phyloP scores from a whole-genome alignment of 164 flowering plant species.

The Paratinospora sagittata region DNA sequence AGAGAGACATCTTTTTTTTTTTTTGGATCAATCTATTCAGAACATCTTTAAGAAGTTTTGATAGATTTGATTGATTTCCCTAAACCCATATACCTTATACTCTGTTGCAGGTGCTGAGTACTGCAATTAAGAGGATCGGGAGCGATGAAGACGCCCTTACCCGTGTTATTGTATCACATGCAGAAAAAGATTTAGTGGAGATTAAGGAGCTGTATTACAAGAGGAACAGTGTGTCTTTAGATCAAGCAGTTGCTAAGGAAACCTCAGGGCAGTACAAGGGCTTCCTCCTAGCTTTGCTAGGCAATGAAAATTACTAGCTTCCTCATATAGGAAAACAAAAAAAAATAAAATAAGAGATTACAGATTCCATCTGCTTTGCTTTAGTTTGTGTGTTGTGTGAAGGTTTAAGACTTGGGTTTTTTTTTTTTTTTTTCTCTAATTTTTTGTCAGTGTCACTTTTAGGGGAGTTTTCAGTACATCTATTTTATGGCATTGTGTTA shows the following conservation, averaged over 20 bases:
- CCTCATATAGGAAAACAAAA: background rate
- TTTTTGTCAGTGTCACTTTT: background rate
- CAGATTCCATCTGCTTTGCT: background rate
- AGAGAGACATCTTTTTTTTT: background rate
- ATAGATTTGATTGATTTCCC: background rate
- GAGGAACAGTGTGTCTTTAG: slow-evolving; percentile 61
- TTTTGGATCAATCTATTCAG: background rate
- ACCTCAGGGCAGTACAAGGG: slow-evolving; percentile 76
- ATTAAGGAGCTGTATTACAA: slow-evolving; percentile 66
- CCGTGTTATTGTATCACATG: slow-evolving; percentile 61
- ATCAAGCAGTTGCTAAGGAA: slow-evolving; percentile 53
- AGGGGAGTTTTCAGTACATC: background rate
- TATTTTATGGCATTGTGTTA: background rate
- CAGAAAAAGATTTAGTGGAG: slow-evolving; percentile 65
- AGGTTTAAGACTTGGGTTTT: background rate
- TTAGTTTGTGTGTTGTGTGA: background rate
- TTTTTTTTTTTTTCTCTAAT: background rate
- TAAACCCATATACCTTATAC: background rate
- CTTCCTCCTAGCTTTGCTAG: slow-evolving; percentile 64
- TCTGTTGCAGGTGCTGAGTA: slow-evolving; percentile 34
- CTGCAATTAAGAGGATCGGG: slow-evolving; percentile 44
- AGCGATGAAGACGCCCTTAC: slow-evolving; percentile 72
- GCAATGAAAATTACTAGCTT: slow-evolving; percentile 25
- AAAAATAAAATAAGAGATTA: background rate
- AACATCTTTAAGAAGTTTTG: background rate